Evolutionary conservation across 495 filamentous ascomycete genomes (phyloP), one percentile per base, ranked within the genome.

Genomic region (Daldinia vernicosa): DNA sequence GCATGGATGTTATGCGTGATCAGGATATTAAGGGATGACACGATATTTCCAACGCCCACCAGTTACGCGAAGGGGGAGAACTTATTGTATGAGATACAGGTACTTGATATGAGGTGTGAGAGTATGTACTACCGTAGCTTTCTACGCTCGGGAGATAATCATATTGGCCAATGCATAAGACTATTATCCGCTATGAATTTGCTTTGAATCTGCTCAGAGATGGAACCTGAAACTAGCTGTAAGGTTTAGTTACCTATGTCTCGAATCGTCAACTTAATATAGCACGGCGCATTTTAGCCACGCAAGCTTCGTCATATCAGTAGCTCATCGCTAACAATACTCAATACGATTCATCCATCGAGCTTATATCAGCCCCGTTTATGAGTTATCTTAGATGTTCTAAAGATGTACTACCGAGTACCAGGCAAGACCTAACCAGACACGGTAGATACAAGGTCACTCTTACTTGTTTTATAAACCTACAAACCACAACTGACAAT

Each of bases 71-170:
- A 55, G 63, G 40, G 35, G 43, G 15, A 43, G 27, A 40, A 47
- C n/a, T n/a, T 54, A 28, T 51, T 66, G 68, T 66, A 66, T 71
- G 45, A 56, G 63, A 59, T 62, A 63, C 53, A 60, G 64, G 60
- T 63, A 60, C 39, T 56, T 57, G 59, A 53, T 50, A 67, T 67
- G 60, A 72, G 37, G 47, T 67, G 53, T 59, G 27, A 30, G 32
- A 50, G 62, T 43, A 71, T 66, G 60, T 65, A 33, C 32, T 43
- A 37, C 40, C 56, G 30, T 37, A 35, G 50, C 67, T 28, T 64
- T 28, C 32, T 51, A 11, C 5, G 59, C 52, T 35, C 54, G 27
- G 60, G 28, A 35, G 37, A 30, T 52, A 58, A 58, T 32, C 35
- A 27, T 70, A 55, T 59, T 64, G 35, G 19, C 40, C 58, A 57